Evolutionary conservation across 2,329 filamentous ascomycete genomes (phyloP), one percentile per base, ranked within the genome.

Genomic region (Pseudofabraea citricarpa): DNA sequence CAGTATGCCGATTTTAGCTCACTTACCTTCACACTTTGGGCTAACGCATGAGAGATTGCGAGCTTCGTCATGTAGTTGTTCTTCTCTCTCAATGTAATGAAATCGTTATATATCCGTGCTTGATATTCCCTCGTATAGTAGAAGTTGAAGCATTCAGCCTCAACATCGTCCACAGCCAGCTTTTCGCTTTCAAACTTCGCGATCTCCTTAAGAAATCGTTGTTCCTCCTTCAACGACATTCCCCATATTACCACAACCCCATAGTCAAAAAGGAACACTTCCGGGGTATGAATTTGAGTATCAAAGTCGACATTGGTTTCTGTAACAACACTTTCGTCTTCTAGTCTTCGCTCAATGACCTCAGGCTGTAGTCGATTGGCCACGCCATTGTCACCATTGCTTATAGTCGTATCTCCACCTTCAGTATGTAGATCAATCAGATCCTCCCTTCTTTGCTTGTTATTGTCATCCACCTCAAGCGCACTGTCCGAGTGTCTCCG

Each of bases 71-170:
- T 97, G 70, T 97, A 95, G 65, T 95, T 95, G 59, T 83, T 83
- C 67, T 95, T 95, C 58, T 97, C 91, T 38, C 90, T 78, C 48
- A 98, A 68, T 2, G 88, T 93, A 65, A 98, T 98, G 58, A 98
- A 98, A 67, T 98, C 93, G 66, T 98, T 98, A 76, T 98, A 98
- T 64, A 98, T 98, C 40, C 93, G 85, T 18, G 93, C 89, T 67
- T 98, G 94, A 64, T 98, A 98, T 62, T 97, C 91, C 57, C 87
- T 80, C 3, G 93, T 97, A 70, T 98, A 97, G 72, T 98, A 98
- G 65, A 97, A 98, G 64, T 98, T 98, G 75, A 98, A 98, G 59
- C 91, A 89, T 65, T 98, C 93, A 36, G 90, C 88, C 68, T 98
- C 91, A 22, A 95, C 83, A 55, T 95, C 89, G 59, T 95, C 90